Evolutionary conservation across 805 yeast species (phyloP), one percentile per base, ranked within the genome.

Genomic region (Kuraishia piskuri): DNA sequence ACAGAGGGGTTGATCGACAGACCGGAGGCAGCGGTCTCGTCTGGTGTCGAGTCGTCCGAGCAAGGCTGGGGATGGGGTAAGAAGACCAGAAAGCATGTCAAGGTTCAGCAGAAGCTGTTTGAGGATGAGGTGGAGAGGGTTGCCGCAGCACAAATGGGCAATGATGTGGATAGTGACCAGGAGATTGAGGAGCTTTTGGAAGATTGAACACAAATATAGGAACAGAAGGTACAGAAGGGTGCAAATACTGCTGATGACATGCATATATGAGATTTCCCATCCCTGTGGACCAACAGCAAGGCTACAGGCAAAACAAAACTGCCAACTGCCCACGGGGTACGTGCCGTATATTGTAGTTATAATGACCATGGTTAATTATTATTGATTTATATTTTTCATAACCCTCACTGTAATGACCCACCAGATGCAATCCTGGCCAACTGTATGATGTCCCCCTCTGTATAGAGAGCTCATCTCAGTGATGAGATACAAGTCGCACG

Each of bases 31-130:
- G 50, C 25, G 23, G 25, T 14, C 22, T 21, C 25, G 25, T 22
- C 49, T 20, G 51, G 40, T 20, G 26, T 44, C 4, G 37, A 40
- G 49, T 44, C 40, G 24, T 45, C 49, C 17, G 82, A 82, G 37
- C 63, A 70, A 44, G 58, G 74, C 4, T 86, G 86, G 73, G 92
- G 94, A 25, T 86, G 90, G 90, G 94, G 94, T 53, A 87, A 86
- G 65, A 76, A 77, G 62, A 86, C 91, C 5, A 78, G 91, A 71
- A 72, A 73, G 58, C 74, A 73, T 55, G 80, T 80, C 46, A 78
- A 80, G 65, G 71, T 73, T 55, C 82, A 82, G 59, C 78, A 83
- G 59, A 72, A 78, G 53, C 57, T 77, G 17, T 70, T 86, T 46
- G 81, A 82, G 59, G 76, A 79, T 50, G 66, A 79, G 66, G 66